phyloP scores from a whole-genome alignment of 2,329 filamentous ascomycete species.

The Thielaviopsis punctulata region DNA sequence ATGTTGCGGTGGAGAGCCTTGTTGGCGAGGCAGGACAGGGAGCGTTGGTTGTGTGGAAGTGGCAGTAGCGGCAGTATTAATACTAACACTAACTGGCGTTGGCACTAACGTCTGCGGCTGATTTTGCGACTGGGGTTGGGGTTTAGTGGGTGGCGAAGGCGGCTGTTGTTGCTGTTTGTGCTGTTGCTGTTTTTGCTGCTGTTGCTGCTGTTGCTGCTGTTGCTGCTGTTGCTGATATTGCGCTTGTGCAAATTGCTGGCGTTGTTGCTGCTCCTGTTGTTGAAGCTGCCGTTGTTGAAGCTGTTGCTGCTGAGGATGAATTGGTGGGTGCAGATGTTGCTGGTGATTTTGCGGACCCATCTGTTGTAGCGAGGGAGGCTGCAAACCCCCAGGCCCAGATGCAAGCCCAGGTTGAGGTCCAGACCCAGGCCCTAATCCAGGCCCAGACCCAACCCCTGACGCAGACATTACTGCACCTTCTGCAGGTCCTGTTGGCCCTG shows the following conservation, averaged over 20 bases:
- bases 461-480: background rate
- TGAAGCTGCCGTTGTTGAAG: background rate
- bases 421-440: too few species aligned
- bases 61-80: slow-evolving; percentile 20
- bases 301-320: background rate
- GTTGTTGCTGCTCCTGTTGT: background rate
- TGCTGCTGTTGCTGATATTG: slow-evolving; percentile 6
- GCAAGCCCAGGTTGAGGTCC: background rate
- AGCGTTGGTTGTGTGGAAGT: slow-evolving; percentile 12
- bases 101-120: slow-evolving; percentile 13
- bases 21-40: slow-evolving; percentile 13
- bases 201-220: background rate
- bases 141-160: slow-evolving; percentile 6
- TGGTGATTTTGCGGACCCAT: background rate
- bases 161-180: slow-evolving; percentile 14
- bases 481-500: background rate
- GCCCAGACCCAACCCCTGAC: background rate
- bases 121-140: slow-evolving; percentile 12
- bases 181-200: slow-evolving; percentile 15
- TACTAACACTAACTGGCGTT: background rate
- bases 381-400: background rate
- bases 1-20: slow-evolving; percentile 19
- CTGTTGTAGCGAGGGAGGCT: background rate
- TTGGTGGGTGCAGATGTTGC: background rate
- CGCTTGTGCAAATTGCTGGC: slow-evolving; percentile 4